Base-by-base conservation (phyloP, 1,284 basidiomycete genomes). In the Peniophora sp. region DNA sequence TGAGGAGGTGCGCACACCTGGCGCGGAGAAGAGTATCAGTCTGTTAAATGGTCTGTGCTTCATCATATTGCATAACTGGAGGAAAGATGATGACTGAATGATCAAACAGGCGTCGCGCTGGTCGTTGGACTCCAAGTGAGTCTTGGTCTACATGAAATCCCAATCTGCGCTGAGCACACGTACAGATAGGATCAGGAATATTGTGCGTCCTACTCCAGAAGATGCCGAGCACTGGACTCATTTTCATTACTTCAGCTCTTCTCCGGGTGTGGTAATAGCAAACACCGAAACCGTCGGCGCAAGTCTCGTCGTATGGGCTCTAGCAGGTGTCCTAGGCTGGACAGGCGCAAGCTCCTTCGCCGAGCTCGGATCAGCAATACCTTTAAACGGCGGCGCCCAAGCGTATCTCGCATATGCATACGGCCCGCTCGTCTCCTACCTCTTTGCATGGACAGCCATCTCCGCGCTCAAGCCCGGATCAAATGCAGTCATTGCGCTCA, bases 271-370 rank as follows among this genome's bases (percentile, higher is more conserved):
- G n/a, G 83, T 97, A 1, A 81, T 94, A 25, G 86, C 88, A 14
- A 90, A 93, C 60, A 88, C 89, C 0, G 79, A 89, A 22, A 92
- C 86, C 60, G 84, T 92, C 1, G 91, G 91, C 9, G 90, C 91
- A 27, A 91, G 89, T 70, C 66, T 94, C 23, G 45, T 75, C 12
- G 89, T 94, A 8, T 95, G 92, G 92, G 58, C 89, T 10, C 69
- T 77, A 2, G 85, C 88, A 50, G 92, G 92, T 2, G 52, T 93
- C 11, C 70, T 97, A 11, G 91, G 81, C 2, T 97, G 94, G 94
- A 96, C 94, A 3, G 94, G 94, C 2, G 92, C 92, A 39, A 92
- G 89, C 63, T 92, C 87, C 58, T 95, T 86, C 63, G 91, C 92
- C 8, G 91, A 96, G 68, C 73, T 97, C 50, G 89, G 90, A 50